A percentile compares a stretch with the other conserved stretches of the same genome.
phyloP scores from a whole-genome alignment of 2,329 filamentous ascomycete species.

The Phyllosticta citriasiana region DNA sequence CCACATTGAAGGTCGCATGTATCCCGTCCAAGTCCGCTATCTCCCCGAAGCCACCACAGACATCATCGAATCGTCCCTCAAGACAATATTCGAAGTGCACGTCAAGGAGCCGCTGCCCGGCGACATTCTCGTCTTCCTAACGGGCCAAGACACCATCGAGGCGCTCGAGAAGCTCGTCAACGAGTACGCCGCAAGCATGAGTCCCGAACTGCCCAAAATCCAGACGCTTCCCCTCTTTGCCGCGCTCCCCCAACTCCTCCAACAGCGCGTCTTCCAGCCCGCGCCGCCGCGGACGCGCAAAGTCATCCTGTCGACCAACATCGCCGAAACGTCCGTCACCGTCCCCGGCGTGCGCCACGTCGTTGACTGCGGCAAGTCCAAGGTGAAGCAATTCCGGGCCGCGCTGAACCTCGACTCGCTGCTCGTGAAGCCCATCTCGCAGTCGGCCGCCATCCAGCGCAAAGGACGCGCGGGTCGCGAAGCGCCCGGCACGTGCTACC shows the following conservation, averaged over 20 bases:
- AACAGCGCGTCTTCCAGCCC: slow-evolving; percentile 76
- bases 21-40: slow-evolving; percentile 70
- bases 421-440: slow-evolving; percentile 80
- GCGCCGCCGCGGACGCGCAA: slow-evolving; percentile 70
- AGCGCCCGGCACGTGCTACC: slow-evolving; percentile 77
- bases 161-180: slow-evolving; percentile 69
- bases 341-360: slow-evolving; percentile 88
- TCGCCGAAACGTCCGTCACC: slow-evolving; percentile 96
- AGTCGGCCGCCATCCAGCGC: slow-evolving; percentile 85
- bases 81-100: slow-evolving; percentile 78
- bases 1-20: slow-evolving; percentile 78
- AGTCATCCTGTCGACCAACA: slow-evolving; percentile 87
- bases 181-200: slow-evolving; percentile 63
- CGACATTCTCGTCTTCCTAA: slow-evolving; percentile 85
- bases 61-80: slow-evolving; percentile 70
- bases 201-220: slow-evolving; percentile 62
- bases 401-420: slow-evolving; percentile 82
- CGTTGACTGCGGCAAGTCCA: slow-evolving; percentile 86
- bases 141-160: slow-evolving; percentile 89
- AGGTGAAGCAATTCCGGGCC: slow-evolving; percentile 83
- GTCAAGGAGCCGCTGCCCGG: slow-evolving; percentile 82
- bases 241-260: slow-evolving; percentile 74
- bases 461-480: slow-evolving; percentile 90
- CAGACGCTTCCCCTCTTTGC: slow-evolving; percentile 76
- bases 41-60: slow-evolving; percentile 65